Base-by-base conservation (phyloP, 495 filamentous ascomycete genomes). In the Penicillium tannophilum region DNA sequence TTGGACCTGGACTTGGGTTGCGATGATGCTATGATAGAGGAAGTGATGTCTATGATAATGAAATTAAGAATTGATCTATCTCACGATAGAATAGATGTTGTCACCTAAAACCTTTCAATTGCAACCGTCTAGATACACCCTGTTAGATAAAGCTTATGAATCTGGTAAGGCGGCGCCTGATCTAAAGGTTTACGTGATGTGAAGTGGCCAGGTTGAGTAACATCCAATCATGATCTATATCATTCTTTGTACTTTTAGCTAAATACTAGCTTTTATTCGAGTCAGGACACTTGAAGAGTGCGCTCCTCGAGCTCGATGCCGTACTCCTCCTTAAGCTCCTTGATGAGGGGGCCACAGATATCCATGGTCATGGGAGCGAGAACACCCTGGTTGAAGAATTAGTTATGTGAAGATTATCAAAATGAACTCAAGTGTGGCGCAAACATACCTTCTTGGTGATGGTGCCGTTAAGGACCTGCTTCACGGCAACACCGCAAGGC, bases 381-480 rank as follows among this genome's bases (percentile, higher is more conserved):
- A 48, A 97, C 76, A 65, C 91, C 90, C 64, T 70, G 54, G 16
- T 19, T 50, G 33, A 14, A 49, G 51, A 0, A 45, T 52, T 17
- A 56, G 36, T 55, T 6, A 54, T 54, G 42, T 17, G 4, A 6
- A 49, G 1, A 16, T 17, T 41, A 41, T 17, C 39, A 41, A 41
- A 0, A 6, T 16, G 12, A 31, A 49, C 10, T 14, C 24, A 31
- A 30, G 2, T 30, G 26, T 19, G 24, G 1, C 11, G 24, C 26
- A 35, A 42, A 57, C 59, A 43, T 63, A 72, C 73, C 76, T 84
- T 90, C 63, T 90, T 81, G 48, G 76, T 79, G 63, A 97, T 88
- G 9, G 84, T 90, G 8, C 93, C 93, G 66, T 90, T 82, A 46
- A 97, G 84, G 28, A 97, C 89, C 79, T 91, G 84, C 82, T 91